These are phyloP conservation scores for Brassica carinata DNA, from an alignment of 345 rosid genomes.

Conservation along the genomic window DNA sequence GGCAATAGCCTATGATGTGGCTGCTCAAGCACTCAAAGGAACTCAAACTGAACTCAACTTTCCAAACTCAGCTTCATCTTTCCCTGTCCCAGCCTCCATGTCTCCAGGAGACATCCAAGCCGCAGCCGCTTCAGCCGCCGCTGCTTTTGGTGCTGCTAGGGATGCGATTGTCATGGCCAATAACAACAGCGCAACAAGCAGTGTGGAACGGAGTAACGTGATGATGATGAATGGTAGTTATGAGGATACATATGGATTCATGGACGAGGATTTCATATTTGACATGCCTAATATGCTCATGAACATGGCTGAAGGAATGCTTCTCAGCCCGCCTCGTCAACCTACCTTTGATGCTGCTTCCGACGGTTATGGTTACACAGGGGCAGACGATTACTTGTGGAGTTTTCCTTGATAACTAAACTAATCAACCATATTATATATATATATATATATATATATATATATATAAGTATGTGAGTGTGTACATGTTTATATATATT, in stretches of 20 bases:
- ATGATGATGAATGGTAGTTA: conserved; percentile 16
- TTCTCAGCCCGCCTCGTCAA: conserved; percentile 88
- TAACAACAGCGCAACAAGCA: conserved; percentile 14
- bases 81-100: conserved; percentile 72
- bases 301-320: conserved; percentile 99
- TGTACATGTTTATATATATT: conserved; percentile 5
- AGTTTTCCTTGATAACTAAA: conserved; percentile 53
- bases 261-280: conserved; percentile 88
- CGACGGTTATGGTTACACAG: conserved; percentile 36
- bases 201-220: background rate
- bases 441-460: background rate
- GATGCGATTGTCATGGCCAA: conserved; percentile 51
- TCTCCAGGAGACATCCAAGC: conserved; percentile 84
- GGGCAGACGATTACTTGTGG: conserved; percentile 57
- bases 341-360: conserved; percentile 41
- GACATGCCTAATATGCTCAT: conserved; percentile 82
- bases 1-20: conserved; percentile 91
- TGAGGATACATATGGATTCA: conserved; percentile 41
- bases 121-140: conserved; percentile 86
- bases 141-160: conserved; percentile 81
- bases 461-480: conserved; percentile 3
- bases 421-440: background rate
- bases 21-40: conserved; percentile 85
- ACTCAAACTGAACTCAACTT: conserved; percentile 78
- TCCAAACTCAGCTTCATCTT: conserved; percentile 70